Percentiles rank a stretch among this genome's conserved stretches.
These are phyloP conservation scores for Aspergillus avenaceus DNA, from an alignment of 495 filamentous ascomycete genomes.

Conservation along the genomic window DNA sequence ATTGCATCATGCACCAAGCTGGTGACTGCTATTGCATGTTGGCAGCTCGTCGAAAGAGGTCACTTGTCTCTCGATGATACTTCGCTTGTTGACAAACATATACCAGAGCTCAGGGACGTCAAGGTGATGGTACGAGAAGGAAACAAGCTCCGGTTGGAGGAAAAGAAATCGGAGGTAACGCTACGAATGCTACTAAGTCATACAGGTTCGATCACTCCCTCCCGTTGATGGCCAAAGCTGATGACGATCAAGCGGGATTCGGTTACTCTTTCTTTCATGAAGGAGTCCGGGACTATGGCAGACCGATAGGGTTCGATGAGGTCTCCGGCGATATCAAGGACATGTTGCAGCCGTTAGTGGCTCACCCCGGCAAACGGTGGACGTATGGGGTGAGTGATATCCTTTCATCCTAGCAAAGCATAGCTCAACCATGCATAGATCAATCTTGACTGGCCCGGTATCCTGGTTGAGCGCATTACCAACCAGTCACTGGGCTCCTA, in stretches of 20 bases:
- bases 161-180: conserved; percentile 54
- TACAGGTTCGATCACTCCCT: conserved; percentile 36
- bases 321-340: conserved; percentile 44
- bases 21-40: conserved; percentile 50
- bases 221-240: too few relatives aligned
- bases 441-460: conserved; percentile 58
- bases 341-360: conserved; percentile 44
- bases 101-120: conserved; percentile 47
- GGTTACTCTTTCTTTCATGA: conserved; percentile 54
- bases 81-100: conserved; percentile 39
- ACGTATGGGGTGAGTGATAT: conserved; percentile 49
- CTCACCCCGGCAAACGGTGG: conserved; percentile 55
- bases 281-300: conserved; percentile 37
- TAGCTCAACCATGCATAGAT: conserved; percentile 13
- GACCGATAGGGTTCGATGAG: conserved; percentile 52
- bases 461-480: conserved; percentile 49
- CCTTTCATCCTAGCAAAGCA: too few relatives aligned
- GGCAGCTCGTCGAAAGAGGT: conserved; percentile 60
- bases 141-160: conserved; percentile 37
- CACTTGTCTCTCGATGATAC: conserved; percentile 47
- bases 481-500: conserved; percentile 50
- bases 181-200: conserved; percentile 44
- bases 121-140: conserved; percentile 45
- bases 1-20: conserved; percentile 50
- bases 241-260: conserved; percentile 44